Percentiles rank a stretch among this genome's conserved stretches.
phyloP scores from a whole-genome alignment of 805 yeast species.

The Komagataella ulmi region DNA sequence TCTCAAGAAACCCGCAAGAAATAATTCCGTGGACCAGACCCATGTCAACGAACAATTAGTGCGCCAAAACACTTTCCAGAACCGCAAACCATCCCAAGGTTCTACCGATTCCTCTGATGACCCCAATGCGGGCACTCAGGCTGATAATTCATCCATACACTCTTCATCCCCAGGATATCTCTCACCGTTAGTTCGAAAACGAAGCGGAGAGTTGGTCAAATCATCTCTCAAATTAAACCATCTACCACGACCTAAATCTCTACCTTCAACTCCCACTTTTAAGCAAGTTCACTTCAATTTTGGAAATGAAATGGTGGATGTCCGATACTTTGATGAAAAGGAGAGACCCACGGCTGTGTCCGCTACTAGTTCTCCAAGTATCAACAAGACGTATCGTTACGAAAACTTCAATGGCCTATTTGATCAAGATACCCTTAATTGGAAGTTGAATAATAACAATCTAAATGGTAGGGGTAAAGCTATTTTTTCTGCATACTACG shows the following conservation, averaged over 20 bases:
- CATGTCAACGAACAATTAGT: constrained; percentile 11
- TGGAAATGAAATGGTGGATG: constrained; percentile 47
- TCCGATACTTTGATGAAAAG: constrained; percentile 56
- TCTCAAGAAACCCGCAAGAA: constrained; percentile 17
- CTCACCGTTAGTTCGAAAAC: constrained; percentile 52
- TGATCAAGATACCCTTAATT: not conserved
- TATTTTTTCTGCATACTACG: constrained; percentile 15
- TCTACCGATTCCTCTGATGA: constrained; percentile 2
- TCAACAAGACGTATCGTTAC: constrained; percentile 4
- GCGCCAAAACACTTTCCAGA: constrained; percentile 17
- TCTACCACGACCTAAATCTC: constrained; percentile 17
- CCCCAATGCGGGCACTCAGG: constrained; percentile 1
- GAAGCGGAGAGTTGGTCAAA: constrained; percentile 79
- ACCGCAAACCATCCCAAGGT: constrained; percentile 2
- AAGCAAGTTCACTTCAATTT: constrained; percentile 78
- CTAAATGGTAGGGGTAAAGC: constrained; percentile 13
- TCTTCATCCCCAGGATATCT: constrained; percentile 5
- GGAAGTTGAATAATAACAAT: constrained; percentile 4
- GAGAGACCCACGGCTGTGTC: constrained; percentile 73
- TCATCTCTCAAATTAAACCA: constrained; percentile 45
- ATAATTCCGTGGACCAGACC: constrained; percentile 10
- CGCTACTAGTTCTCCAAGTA: constrained; percentile 45
- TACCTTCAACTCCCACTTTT: constrained; percentile 44
- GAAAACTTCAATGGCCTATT: not conserved
- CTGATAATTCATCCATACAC: constrained; percentile 4